Conservation (phyloP, 106 monocot genomes). For the Triglochin maritima region DNA sequence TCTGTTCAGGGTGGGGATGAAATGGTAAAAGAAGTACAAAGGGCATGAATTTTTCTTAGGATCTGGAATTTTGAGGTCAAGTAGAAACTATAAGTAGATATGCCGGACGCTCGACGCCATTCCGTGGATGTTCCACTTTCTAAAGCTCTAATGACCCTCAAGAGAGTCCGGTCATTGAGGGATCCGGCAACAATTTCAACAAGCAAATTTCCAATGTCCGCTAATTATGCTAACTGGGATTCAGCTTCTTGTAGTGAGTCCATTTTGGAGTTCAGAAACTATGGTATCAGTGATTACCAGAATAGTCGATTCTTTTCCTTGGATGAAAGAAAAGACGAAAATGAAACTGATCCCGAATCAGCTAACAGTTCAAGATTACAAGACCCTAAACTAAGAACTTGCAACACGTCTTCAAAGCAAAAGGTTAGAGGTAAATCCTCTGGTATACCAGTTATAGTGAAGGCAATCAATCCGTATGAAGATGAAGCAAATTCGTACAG, state of each 20-base stretch:
- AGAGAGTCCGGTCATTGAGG: slow-evolving; percentile 77
- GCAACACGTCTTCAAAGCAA: slow-evolving; percentile 28
- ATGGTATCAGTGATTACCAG: slow-evolving; percentile 8
- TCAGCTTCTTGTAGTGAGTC: slow-evolving; percentile 31
- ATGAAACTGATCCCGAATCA: slow-evolving; percentile 24
- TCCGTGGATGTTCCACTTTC: slow-evolving; percentile 80
- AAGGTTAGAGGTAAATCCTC: slow-evolving; percentile 9
- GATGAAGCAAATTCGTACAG: slow-evolving; percentile 60
- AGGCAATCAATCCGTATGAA: slow-evolving; percentile 21
- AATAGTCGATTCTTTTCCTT: slow-evolving; percentile 7
- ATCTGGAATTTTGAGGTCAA: neutral
- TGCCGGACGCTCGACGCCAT: slow-evolving; percentile 59
- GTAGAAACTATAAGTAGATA: slow-evolving; percentile 10
- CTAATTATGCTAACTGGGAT: slow-evolving; percentile 44
- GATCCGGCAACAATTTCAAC: slow-evolving; percentile 80
- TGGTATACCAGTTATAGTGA: slow-evolving; percentile 12
- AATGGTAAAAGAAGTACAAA: neutral
- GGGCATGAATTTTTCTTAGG: neutral
- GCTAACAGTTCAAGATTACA: slow-evolving; percentile 19
- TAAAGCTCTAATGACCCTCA: slow-evolving; percentile 78
- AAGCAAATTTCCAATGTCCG: slow-evolving; percentile 34
- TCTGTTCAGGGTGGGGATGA: neutral
- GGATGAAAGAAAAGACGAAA: slow-evolving; percentile 26
- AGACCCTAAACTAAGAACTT: slow-evolving; percentile 5
- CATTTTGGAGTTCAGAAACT: slow-evolving; percentile 7